Conservation (phyloP, 2,329 filamentous ascomycete species). For the Penicillium concentricum region DNA sequence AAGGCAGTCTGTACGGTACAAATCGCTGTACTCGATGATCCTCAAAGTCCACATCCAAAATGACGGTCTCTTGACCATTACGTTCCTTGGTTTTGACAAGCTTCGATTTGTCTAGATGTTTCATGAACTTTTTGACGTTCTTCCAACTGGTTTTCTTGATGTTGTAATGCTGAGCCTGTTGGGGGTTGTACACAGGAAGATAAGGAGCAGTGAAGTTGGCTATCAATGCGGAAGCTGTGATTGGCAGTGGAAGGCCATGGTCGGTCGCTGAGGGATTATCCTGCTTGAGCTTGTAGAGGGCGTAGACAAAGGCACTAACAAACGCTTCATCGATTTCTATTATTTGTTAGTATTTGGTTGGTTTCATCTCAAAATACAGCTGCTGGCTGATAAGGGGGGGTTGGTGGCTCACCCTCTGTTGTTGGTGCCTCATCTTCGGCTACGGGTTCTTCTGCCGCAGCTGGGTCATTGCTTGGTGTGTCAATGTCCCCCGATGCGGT, state of each 20-base stretch:
- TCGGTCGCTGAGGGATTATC: constrained; percentile 53
- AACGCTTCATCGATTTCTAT: constrained; percentile 68
- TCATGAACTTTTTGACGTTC: constrained; percentile 68
- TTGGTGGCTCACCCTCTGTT: constrained; percentile 54
- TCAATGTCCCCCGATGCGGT: constrained; percentile 10
- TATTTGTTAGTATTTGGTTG: constrained; percentile 12
- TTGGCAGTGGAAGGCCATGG: constrained; percentile 60
- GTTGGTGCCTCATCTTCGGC: constrained; percentile 52
- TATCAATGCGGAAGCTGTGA: constrained; percentile 64
- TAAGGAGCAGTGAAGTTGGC: constrained; percentile 65
- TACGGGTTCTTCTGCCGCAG: constrained; percentile 33
- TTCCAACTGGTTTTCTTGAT: constrained; percentile 73
- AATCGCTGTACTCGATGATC: constrained; percentile 56
- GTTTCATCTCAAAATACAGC: background rate
- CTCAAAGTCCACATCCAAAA: constrained; percentile 64
- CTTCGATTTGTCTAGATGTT: constrained; percentile 62
- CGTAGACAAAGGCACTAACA: constrained; percentile 62
- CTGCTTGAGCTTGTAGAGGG: constrained; percentile 59
- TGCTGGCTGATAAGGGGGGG: background rate
- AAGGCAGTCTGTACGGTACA: constrained; percentile 62
- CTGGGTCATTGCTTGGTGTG: constrained; percentile 29
- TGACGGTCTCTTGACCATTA: constrained; percentile 62
- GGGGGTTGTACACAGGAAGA: constrained; percentile 58
- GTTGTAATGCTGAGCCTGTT: constrained; percentile 58
- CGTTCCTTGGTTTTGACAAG: constrained; percentile 66